A percentile compares a stretch with the other conserved stretches of the same genome.
Evolutionary conservation across 345 rosid species (phyloP).

Genomic region (Melastoma malabathricum): DNA sequence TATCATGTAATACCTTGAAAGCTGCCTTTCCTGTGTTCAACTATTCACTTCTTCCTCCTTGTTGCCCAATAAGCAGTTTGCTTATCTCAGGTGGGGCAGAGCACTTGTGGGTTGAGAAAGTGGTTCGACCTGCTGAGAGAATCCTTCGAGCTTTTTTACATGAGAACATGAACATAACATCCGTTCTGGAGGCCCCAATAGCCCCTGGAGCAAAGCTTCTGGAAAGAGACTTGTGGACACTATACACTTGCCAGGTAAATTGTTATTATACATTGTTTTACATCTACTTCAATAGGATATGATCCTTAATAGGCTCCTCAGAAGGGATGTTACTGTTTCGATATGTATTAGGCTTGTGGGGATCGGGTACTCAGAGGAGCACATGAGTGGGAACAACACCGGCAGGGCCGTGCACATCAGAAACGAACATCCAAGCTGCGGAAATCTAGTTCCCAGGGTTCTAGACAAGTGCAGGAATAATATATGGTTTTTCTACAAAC

Average conservation of each 20-base stretch:
- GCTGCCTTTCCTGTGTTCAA: neutral
- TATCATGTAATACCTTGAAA: constrained; percentile 29
- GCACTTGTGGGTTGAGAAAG: constrained; percentile 57
- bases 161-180: constrained; percentile 10
- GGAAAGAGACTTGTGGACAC: constrained; percentile 79
- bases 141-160: constrained; percentile 34
- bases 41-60: neutral
- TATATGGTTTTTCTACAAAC: too few relatives aligned
- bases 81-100: constrained; percentile 42
- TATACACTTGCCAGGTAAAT: constrained; percentile 59
- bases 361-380: constrained; percentile 78
- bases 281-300: neutral
- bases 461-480: constrained; percentile 9
- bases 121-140: constrained; percentile 45
- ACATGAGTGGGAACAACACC: constrained; percentile 91
- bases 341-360: constrained; percentile 54
- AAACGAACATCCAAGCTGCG: constrained; percentile 39
- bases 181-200: constrained; percentile 6
- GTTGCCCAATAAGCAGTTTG: constrained; percentile 1
- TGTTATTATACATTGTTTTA: neutral
- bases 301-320: neutral
- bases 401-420: constrained; percentile 67
- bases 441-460: constrained; percentile 18
- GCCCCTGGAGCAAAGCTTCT: constrained; percentile 8
- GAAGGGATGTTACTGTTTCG: neutral